phyloP scores from a whole-genome alignment of 164 flowering plant genomes.

The Berberis vulgaris region DNA sequence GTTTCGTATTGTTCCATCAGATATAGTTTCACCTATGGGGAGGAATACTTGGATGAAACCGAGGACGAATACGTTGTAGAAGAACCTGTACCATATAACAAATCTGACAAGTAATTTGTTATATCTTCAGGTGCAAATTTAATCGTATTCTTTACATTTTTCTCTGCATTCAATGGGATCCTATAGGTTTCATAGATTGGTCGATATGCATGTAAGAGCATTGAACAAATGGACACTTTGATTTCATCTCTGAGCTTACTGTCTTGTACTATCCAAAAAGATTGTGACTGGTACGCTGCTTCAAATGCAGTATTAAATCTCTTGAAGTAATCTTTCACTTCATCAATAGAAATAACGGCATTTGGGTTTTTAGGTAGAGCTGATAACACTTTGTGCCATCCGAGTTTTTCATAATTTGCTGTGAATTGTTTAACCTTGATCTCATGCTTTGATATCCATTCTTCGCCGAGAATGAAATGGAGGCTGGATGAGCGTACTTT shows the following conservation, averaged over 20 bases:
- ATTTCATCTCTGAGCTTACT: slow-evolving; percentile 45
- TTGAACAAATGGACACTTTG: slow-evolving; percentile 31
- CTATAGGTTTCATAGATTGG: slow-evolving; percentile 32
- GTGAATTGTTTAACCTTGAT: slow-evolving; percentile 35
- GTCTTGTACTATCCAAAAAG: slow-evolving; percentile 34
- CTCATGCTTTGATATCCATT: slow-evolving; percentile 45
- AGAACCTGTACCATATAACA: slow-evolving; percentile 35
- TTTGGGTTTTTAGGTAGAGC: slow-evolving; percentile 31
- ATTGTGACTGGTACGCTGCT: slow-evolving; percentile 31
- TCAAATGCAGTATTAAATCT: slow-evolving; percentile 42
- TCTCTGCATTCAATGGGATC: slow-evolving; percentile 6
- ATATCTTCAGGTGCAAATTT: slow-evolving; percentile 65
- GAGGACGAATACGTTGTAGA: slow-evolving; percentile 12
- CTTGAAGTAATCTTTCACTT: slow-evolving; percentile 28
- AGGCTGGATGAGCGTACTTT: slow-evolving; percentile 41
- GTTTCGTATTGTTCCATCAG: background rate
- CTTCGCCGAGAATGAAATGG: slow-evolving; percentile 43
- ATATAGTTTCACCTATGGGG: background rate
- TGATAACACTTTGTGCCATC: slow-evolving; percentile 41
- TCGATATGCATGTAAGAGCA: slow-evolving; percentile 32
- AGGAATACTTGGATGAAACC: background rate
- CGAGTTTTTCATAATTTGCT: slow-evolving; percentile 36
- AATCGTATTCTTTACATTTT: slow-evolving; percentile 12
- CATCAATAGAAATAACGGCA: slow-evolving; percentile 18
- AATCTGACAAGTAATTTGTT: slow-evolving; percentile 58